These are phyloP conservation scores for Paradendryphiella salina DNA, from an alignment of 2,329 filamentous ascomycete genomes.

Conservation along the genomic window DNA sequence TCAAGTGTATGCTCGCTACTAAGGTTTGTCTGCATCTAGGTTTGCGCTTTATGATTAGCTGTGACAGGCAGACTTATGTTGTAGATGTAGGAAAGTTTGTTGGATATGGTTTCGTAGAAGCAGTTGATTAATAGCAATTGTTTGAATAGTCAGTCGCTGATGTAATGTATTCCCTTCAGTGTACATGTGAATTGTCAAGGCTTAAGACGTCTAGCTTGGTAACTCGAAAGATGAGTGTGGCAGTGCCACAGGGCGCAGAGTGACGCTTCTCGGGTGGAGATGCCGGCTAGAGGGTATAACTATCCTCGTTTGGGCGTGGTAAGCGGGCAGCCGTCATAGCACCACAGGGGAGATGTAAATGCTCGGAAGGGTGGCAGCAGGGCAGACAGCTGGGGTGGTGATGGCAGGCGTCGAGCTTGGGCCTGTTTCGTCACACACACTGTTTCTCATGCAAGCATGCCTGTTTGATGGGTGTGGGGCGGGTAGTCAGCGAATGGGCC, in stretches of 20 bases:
- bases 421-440: conserved; percentile 5
- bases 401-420: not conserved
- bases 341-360: conserved; percentile 8
- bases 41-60: not conserved
- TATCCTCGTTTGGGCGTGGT: conserved; percentile 4
- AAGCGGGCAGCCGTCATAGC: conserved; percentile 9
- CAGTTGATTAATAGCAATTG: not conserved
- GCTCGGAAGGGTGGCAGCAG: not conserved
- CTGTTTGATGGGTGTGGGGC: conserved; percentile 5
- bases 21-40: not conserved
- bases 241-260: conserved; percentile 1
- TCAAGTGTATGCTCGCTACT: conserved; percentile 45
- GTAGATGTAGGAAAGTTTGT: conserved; percentile 2
- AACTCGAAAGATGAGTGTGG: conserved; percentile 1
- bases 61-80: not conserved
- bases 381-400: not conserved
- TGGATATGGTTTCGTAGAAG: not conserved
- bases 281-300: conserved; percentile 3
- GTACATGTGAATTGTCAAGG: not conserved
- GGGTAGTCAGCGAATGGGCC: too few species aligned
- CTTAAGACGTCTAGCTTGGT: not conserved
- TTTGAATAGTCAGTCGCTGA: not conserved
- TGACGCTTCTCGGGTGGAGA: conserved; percentile 6
- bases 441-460: conserved; percentile 12
- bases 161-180: not conserved